Evolutionary conservation across 805 yeast genomes (phyloP).

Genomic region (Kuraishia borneana): DNA sequence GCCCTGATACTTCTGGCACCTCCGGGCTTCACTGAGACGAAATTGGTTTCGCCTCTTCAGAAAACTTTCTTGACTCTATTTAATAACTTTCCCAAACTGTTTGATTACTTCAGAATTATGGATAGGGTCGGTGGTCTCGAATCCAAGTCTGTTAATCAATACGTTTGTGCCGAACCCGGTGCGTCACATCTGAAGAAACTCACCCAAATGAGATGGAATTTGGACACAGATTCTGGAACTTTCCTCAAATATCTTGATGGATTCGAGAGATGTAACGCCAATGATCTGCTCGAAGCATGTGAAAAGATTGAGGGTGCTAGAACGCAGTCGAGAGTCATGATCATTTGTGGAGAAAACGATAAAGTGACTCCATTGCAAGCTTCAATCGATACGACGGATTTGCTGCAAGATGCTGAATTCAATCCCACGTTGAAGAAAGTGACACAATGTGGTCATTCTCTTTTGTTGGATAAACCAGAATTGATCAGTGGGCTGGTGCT

Average conservation of each 20-base stretch:
- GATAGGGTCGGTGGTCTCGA: slow-evolving; percentile 55
- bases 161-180: slow-evolving; percentile 22
- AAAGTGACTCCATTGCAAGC: slow-evolving; percentile 34
- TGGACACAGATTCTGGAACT: slow-evolving; percentile 44
- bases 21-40: slow-evolving; percentile 18
- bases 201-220: slow-evolving; percentile 60
- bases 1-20: slow-evolving; percentile 37
- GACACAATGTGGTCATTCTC: slow-evolving; percentile 51
- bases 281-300: slow-evolving; percentile 32
- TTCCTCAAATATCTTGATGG: slow-evolving; percentile 45
- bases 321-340: slow-evolving; percentile 29
- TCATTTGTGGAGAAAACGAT: slow-evolving; percentile 52
- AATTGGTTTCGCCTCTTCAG: slow-evolving; percentile 8
- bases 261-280: slow-evolving; percentile 27
- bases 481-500: slow-evolving; percentile 48
- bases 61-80: slow-evolving; percentile 18
- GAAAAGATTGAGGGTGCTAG: slow-evolving; percentile 21
- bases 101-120: slow-evolving; percentile 42
- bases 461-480: slow-evolving; percentile 55
- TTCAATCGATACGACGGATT: slow-evolving; percentile 19
- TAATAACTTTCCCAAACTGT: slow-evolving; percentile 29
- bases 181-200: slow-evolving; percentile 28
- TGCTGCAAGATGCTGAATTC: slow-evolving; percentile 16
- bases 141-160: slow-evolving; percentile 49
- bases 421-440: slow-evolving; percentile 25